Evolutionary conservation across 1,284 basidiomycete genomes (phyloP).

Genomic region (Phenoliferia sp.): DNA sequence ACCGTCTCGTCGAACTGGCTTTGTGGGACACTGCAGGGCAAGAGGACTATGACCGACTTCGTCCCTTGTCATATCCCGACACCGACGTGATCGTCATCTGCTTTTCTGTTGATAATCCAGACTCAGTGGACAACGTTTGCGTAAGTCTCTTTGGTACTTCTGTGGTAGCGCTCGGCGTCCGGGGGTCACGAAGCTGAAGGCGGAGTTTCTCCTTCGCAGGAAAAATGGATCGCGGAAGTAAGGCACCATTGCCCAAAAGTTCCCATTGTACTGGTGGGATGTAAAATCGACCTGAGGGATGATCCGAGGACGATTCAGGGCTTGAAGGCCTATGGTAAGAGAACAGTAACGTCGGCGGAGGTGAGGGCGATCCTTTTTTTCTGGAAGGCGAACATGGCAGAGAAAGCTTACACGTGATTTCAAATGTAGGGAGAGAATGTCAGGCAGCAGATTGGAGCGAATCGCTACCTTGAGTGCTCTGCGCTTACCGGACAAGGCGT

Average conservation of each 20-base stretch:
- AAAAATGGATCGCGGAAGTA: neutral
- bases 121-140: neutral
- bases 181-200: too few species aligned
- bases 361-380: neutral
- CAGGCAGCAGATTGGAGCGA: neutral
- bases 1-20: neutral
- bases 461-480: neutral
- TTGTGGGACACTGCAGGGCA: slow-evolving; percentile 50
- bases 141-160: too few species aligned
- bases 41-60: slow-evolving; percentile 77
- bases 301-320: neutral
- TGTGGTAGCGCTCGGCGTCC: too few species aligned
- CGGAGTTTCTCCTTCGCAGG: neutral
- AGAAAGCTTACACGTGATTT: neutral
- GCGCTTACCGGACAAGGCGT: neutral
- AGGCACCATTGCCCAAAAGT: neutral
- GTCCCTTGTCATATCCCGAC: neutral
- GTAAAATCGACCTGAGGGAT: neutral
- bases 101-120: neutral
- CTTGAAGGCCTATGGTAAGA: neutral
- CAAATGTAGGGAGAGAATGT: neutral
- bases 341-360: neutral
- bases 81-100: neutral
- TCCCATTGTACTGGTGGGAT: neutral
- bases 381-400: neutral